Evolutionary conservation across 495 filamentous ascomycete genomes (phyloP).

Genomic region (Bombardia bombarda): DNA sequence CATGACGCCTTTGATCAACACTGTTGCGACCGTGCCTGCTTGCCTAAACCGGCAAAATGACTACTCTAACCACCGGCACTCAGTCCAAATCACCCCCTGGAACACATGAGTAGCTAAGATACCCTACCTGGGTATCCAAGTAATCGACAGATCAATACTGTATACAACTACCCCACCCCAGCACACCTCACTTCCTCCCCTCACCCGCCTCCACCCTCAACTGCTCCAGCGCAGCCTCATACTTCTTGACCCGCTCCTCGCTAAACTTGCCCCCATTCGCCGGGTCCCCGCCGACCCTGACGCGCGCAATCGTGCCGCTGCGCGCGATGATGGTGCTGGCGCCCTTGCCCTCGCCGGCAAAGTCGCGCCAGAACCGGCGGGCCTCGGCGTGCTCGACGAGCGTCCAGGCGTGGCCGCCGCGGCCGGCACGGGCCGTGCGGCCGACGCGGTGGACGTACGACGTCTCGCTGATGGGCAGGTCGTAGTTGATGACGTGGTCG

Average conservation of each 20-base stretch:
- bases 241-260: constrained; percentile 46
- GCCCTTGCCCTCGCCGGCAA: constrained; percentile 43
- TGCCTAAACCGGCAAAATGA: too few species aligned
- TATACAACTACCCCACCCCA: neutral
- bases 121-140: too few species aligned
- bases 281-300: constrained; percentile 10
- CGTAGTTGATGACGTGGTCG: constrained; percentile 88
- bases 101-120: too few species aligned
- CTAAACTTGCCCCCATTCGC: constrained; percentile 35
- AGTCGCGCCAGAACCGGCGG: constrained; percentile 77
- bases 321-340: constrained; percentile 14
- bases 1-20: too few species aligned
- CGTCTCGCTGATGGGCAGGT: constrained; percentile 69
- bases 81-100: too few species aligned
- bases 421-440: constrained; percentile 79
- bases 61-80: too few species aligned
- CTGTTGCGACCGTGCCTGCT: too few species aligned
- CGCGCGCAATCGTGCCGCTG: constrained; percentile 18
- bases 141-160: too few species aligned
- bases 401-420: constrained; percentile 72
- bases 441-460: constrained; percentile 92
- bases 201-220: constrained; percentile 39
- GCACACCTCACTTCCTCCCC: constrained; percentile 6
- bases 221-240: constrained; percentile 49
- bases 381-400: constrained; percentile 70